Evolutionary conservation across 2,329 filamentous ascomycete genomes (phyloP).

Genomic region (Amauroascus niger): DNA sequence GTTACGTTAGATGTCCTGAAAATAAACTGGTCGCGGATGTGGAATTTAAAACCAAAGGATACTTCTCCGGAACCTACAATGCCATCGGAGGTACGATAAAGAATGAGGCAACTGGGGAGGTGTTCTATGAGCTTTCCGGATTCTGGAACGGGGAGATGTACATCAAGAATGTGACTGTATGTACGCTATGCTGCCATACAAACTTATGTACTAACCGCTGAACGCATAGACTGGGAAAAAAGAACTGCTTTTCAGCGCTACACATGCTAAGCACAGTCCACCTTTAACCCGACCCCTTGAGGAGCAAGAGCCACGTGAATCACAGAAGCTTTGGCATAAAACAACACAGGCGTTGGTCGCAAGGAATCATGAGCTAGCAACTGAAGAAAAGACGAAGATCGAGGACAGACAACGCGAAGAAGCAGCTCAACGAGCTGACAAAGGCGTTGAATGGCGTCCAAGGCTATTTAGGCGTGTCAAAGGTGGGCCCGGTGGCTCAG

Average conservation of each 20-base stretch:
- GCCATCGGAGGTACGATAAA: constrained; percentile 87
- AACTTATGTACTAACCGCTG: not conserved
- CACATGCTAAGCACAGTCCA: constrained; percentile 62
- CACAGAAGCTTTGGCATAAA: constrained; percentile 73
- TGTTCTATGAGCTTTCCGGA: constrained; percentile 83
- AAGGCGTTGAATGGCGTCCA: constrained; percentile 78
- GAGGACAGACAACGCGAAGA: constrained; percentile 88
- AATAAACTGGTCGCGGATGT: constrained; percentile 78
- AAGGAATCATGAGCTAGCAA: constrained; percentile 78
- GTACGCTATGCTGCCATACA: constrained; percentile 21
- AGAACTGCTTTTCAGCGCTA: constrained; percentile 81
- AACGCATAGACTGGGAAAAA: constrained; percentile 67
- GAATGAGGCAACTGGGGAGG: constrained; percentile 74
- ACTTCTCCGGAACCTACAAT: constrained; percentile 93
- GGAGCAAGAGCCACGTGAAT: constrained; percentile 85
- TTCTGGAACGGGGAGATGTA: constrained; percentile 93
- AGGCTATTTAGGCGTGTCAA: constrained; percentile 70
- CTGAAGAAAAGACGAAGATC: constrained; percentile 91
- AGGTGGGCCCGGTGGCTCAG: constrained; percentile 58
- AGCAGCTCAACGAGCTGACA: constrained; percentile 65
- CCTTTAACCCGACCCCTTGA: constrained; percentile 65
- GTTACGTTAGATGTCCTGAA: constrained; percentile 83
- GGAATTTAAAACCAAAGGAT: constrained; percentile 98
- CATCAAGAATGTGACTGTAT: constrained; percentile 69
- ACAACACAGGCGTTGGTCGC: constrained; percentile 74